Evolutionary conservation across 2,329 filamentous ascomycete species (phyloP), one percentile per base, ranked within the genome.

Genomic region (Lasiodiplodia hormozganensis): DNA sequence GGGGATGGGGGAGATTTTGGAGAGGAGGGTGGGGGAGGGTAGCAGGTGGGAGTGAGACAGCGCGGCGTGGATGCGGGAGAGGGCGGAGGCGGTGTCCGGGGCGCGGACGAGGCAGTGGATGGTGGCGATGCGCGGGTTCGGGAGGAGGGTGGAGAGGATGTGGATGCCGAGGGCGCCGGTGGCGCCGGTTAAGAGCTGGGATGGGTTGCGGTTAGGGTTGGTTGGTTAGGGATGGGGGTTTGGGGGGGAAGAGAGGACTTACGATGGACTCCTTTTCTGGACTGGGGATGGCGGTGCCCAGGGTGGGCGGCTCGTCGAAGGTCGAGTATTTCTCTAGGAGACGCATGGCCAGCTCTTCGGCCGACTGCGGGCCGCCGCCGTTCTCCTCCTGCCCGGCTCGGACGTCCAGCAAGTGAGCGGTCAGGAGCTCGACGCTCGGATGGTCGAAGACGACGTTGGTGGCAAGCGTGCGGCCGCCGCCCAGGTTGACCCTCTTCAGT

Each of bases 111-210:
- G 79, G 64, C 84, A 85, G 77, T 85, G 86, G 3, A 88, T 77
- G 14, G 77, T 78, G 11, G 69, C 34, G n/a, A 77, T 75, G 49
- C 73, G 65, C 18, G 69, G 36, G 5, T 70, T 70, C 21, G 52
- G 69, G 21, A 74, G 70, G 21, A 78, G 68, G 31, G 76, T 71
- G 18, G 72, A 69, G 2, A 87, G 80, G 2, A 89, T 80, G 70
- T 89, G 87, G 0, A 85, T 81, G 1, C 89, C 89, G 0, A 91
- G 80, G 2, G 88, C 89, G 0, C 89, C 89, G 0, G 89, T 91
- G 0, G 86, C 84, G 1, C 89, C 89, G 0, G 89, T 91, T 2
- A 91, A 76, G 2, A 88, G 77, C 74, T 81, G 36, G 6, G 11
- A 10, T 23, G 64, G 23, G 57, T 53, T 28, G 5, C 14, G n/a